Evolutionary conservation across 202 grass and related monocot species (phyloP).

Genomic region (Thinopyrum obtusiflorum): DNA sequence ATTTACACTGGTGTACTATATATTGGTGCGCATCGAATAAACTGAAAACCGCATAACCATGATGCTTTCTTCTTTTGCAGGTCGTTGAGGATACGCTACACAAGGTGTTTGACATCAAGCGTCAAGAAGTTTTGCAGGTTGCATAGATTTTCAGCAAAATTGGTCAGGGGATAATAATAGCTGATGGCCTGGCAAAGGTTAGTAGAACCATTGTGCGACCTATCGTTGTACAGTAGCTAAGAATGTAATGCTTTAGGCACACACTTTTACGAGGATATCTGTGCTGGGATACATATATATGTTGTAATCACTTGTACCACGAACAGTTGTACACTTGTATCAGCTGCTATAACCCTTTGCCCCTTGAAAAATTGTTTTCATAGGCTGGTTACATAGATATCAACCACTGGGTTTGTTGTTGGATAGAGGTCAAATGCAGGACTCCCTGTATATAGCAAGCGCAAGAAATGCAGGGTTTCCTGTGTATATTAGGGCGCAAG

Average conservation of each 20-base stretch:
- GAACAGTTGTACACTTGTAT: conserved; percentile 13
- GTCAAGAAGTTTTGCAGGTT: conserved; percentile 67
- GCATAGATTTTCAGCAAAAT: conserved; percentile 34
- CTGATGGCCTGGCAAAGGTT: conserved; percentile 27
- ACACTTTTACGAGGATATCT: conserved; percentile 4
- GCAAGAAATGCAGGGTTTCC: not conserved
- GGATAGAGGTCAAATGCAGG: conserved; percentile 26
- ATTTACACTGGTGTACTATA: not conserved
- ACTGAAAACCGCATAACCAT: not conserved
- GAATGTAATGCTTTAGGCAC: conserved; percentile 16
- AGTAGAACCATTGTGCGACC: conserved; percentile 4
- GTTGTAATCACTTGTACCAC: conserved; percentile 21
- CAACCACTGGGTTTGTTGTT: not conserved
- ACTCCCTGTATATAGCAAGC: not conserved
- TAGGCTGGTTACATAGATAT: conserved; percentile 1
- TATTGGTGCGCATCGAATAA: not conserved
- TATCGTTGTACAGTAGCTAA: conserved; percentile 48
- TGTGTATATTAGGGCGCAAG: not conserved
- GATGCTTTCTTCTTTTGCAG: conserved; percentile 29
- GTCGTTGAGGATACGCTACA: conserved; percentile 69
- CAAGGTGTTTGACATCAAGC: conserved; percentile 88
- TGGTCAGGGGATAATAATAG: conserved; percentile 10
- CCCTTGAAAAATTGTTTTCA: not conserved
- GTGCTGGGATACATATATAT: conserved; percentile 15
- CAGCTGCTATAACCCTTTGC: conserved; percentile 14